Conservation (phyloP, 768 basidiomycete genomes). For the Strobilomyces echinocephalus region DNA sequence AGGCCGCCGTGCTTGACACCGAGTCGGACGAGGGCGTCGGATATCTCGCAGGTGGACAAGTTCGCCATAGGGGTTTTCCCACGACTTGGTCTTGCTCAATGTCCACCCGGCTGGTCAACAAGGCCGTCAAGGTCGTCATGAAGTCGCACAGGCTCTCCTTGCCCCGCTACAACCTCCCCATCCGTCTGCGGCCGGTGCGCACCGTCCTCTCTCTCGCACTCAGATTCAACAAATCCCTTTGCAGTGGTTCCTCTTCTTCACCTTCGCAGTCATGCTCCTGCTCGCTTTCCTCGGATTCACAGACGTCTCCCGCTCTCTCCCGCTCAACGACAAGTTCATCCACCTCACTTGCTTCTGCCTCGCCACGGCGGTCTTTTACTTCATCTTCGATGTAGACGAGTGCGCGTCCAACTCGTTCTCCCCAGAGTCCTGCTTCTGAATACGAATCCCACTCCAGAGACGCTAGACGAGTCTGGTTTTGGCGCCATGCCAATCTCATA, state of each 20-base stretch:
- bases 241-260: conserved; percentile 81
- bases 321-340: conserved; percentile 73
- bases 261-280: conserved; percentile 58
- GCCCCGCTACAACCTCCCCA: conserved; percentile 64
- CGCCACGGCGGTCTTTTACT: conserved; percentile 80
- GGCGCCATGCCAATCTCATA: conserved; percentile 68
- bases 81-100: background rate
- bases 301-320: conserved; percentile 56
- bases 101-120: conserved; percentile 37
- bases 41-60: conserved; percentile 80
- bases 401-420: conserved; percentile 34
- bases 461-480: conserved; percentile 80
- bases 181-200: conserved; percentile 67
- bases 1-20: conserved; percentile 65
- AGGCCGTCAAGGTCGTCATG: conserved; percentile 58
- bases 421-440: background rate
- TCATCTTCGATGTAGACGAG: conserved; percentile 87
- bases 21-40: conserved; percentile 84
- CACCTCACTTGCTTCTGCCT: conserved; percentile 74
- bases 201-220: conserved; percentile 3
- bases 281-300: conserved; percentile 78
- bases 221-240: conserved; percentile 3
- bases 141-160: conserved; percentile 60
- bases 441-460: conserved; percentile 42
- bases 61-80: conserved; percentile 4